phyloP scores from a whole-genome alignment of 208 protist species.

The Crithidia thermophila region DNA sequence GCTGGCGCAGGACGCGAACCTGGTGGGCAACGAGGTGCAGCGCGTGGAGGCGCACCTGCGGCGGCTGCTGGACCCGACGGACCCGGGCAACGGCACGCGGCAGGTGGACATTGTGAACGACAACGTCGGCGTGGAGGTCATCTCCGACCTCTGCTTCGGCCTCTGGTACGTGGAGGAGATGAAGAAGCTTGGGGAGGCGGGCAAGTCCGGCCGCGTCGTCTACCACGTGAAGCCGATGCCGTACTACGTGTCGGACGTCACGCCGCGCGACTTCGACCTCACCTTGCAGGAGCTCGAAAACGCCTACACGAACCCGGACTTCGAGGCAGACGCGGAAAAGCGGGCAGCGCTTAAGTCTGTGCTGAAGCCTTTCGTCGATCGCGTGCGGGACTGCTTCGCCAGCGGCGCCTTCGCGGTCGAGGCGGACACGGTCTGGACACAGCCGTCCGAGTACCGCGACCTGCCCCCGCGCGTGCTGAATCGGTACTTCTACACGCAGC shows the following conservation, averaged over 20 bases:
- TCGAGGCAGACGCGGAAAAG: constrained; percentile 29
- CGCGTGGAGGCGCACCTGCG: constrained; percentile 45
- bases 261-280: constrained; percentile 69
- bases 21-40: constrained; percentile 72
- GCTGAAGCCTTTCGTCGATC: constrained; percentile 55
- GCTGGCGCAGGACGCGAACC: constrained; percentile 43
- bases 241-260: constrained; percentile 92
- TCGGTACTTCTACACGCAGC: constrained; percentile 81
- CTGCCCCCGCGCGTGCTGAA: constrained; percentile 83
- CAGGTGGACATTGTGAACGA: constrained; percentile 88
- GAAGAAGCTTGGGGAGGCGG: constrained; percentile 4
- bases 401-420: constrained; percentile 54
- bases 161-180: constrained; percentile 74
- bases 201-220: constrained; percentile 30
- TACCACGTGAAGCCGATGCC: constrained; percentile 89
- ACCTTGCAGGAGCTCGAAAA: constrained; percentile 53
- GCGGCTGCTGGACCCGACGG: constrained; percentile 28
- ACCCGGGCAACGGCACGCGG: constrained; percentile 15
- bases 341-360: constrained; percentile 24
- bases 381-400: constrained; percentile 46
- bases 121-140: constrained; percentile 86
- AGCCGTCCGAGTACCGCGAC: constrained; percentile 88
- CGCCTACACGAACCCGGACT: constrained; percentile 18
- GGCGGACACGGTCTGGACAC: constrained; percentile 80
- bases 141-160: constrained; percentile 76